Base-by-base conservation (phyloP, 768 basidiomycete species). In the Leccinum variicolor region DNA sequence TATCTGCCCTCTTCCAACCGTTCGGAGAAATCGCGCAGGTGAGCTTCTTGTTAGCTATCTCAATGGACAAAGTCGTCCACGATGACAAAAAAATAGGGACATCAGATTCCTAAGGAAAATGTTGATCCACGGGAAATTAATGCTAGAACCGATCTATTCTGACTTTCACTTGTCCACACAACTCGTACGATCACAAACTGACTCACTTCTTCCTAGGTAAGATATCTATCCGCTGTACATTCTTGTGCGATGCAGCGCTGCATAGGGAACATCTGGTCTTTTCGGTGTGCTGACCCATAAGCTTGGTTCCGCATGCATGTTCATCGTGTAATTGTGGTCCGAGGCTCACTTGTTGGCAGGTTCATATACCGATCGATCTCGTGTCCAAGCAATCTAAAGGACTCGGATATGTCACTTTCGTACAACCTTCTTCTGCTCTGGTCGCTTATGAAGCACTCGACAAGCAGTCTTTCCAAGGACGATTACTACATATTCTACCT, bases 401-500 rank as follows among this genome's bases (percentile, higher is more conserved):
- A 13, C 74, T 89, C 1, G 87, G 82, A 1, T 90, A 84, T 62
- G 77, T 87, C 31, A 76, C 78, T 3, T 90, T 80, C 57, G 68
- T 61, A 8, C 69, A 75, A 2, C 68, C 83, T 0, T 57, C 74
- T 3, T 71, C 76, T 15, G 87, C 89, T 0, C 64, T 94, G 1
- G 74, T 79, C 0, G 97, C 96, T 0, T 93, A 87, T 63, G 81
- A 86, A 55, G 79, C 78, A 0, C 79, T 98, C 33, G 95, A 98
- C 69, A 85, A 85, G 56, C 86, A 80, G 36, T 85, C 92, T 0
- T 94, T 97, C 72, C 94, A 95, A 74, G 97, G 97, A 3, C 85
- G 97, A 28, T 71, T 98, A 0, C 71, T 99, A 2, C 97, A 98
- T 67, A 86, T 98, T 53, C 78, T 99, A 1, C 90, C 90, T 0